Percentiles rank a stretch among this genome's conserved stretches.
Conservation (phyloP, 23 red algal genomes). For the Chondrus crispus region DNA sequence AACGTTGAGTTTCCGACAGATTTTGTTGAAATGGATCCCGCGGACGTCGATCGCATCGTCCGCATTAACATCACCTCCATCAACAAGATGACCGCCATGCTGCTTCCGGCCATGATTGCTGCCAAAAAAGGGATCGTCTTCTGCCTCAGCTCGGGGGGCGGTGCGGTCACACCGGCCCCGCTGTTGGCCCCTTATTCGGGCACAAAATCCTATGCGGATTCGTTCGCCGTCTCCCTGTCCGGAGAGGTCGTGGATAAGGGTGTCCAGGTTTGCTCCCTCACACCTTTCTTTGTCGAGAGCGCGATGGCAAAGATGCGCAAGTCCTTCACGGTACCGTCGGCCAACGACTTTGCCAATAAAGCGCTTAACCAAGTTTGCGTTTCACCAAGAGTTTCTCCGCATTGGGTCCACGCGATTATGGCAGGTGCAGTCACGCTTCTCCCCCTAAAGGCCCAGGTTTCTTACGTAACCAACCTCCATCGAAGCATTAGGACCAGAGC, state of each 20-base stretch:
- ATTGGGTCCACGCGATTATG: constrained; percentile 88
- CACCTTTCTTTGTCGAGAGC: constrained; percentile 85
- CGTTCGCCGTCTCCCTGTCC: constrained; percentile 72
- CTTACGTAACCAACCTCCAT: constrained; percentile 61
- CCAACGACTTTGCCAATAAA: constrained; percentile 51
- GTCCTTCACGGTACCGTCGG: constrained; percentile 66
- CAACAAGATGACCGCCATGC: constrained; percentile 66
- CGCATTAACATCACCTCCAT: constrained; percentile 74
- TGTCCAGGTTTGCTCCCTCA: constrained; percentile 67
- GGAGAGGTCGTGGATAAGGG: constrained; percentile 64
- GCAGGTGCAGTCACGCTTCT: constrained; percentile 12
- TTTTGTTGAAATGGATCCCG: constrained; percentile 81
- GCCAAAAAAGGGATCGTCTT: constrained; percentile 45
- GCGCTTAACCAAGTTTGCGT: constrained; percentile 46
- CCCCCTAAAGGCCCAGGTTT: constrained; percentile 60
- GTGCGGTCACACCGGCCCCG: constrained; percentile 74
- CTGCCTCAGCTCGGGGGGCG: constrained; percentile 83
- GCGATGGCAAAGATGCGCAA: constrained; percentile 90
- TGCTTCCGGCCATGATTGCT: constrained; percentile 76
- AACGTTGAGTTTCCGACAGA: constrained; percentile 89
- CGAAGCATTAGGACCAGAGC: constrained; percentile 64
- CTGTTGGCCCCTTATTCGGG: constrained; percentile 82
- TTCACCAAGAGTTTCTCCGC: constrained; percentile 52
- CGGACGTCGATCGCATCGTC: constrained; percentile 72
- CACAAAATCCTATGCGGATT: constrained; percentile 91